phyloP scores from a whole-genome alignment of 2,329 filamentous ascomycete genomes.

The Neopestalotiopsis sp. region DNA sequence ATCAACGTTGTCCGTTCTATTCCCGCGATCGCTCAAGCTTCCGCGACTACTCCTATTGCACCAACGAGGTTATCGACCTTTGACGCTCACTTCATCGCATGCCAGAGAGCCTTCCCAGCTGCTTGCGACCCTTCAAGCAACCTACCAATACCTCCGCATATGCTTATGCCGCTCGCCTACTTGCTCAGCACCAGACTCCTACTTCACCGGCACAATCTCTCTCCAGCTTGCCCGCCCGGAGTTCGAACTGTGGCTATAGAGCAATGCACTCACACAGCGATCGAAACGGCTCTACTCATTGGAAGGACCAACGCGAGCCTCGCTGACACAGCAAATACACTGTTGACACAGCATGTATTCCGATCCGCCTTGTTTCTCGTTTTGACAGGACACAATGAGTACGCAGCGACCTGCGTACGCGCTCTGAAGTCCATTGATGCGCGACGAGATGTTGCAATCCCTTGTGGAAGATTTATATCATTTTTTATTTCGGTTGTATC shows the following conservation, averaged over 20 bases:
- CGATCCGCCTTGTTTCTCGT: conserved; percentile 82
- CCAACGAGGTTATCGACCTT: conserved; percentile 74
- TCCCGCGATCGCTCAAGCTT: conserved; percentile 71
- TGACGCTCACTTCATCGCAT: conserved; percentile 79
- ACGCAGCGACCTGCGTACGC: conserved; percentile 75
- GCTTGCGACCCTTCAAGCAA: conserved; percentile 72
- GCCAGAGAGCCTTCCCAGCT: conserved; percentile 76
- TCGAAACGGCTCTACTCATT: conserved; percentile 80
- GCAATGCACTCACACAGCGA: conserved; percentile 73
- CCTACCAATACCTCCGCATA: conserved; percentile 72
- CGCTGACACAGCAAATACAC: conserved; percentile 71
- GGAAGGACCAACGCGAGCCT: conserved; percentile 67
- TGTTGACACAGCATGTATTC: conserved; percentile 85
- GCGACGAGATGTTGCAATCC: conserved; percentile 72
- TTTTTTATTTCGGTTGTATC: conserved; percentile 79
- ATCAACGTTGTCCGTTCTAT: conserved; percentile 84
- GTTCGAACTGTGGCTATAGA: conserved; percentile 76
- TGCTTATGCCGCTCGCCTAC: conserved; percentile 76
- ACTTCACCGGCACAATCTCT: conserved; percentile 87
- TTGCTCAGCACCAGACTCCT: conserved; percentile 84
- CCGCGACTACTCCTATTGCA: conserved; percentile 71
- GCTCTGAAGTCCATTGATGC: conserved; percentile 73
- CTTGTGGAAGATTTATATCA: conserved; percentile 80
- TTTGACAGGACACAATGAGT: conserved; percentile 73
- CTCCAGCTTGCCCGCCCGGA: conserved; percentile 68